These are phyloP conservation scores for Auricularia sp. DNA, from an alignment of 768 basidiomycete species.

Conservation along the genomic window DNA sequence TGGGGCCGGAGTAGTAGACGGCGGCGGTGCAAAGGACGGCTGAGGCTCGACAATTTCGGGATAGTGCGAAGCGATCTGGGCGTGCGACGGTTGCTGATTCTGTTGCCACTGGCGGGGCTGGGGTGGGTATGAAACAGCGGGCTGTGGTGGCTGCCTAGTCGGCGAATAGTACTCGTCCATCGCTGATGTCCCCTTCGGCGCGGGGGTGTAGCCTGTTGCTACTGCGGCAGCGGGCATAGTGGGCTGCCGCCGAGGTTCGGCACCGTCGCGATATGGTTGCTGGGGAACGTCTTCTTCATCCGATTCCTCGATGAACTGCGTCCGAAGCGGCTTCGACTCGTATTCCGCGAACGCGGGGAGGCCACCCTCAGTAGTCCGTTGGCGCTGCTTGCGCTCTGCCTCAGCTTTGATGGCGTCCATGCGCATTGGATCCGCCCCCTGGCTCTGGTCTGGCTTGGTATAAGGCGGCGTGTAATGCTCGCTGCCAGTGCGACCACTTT, in stretches of 20 bases:
- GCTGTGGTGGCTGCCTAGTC: slow-evolving; percentile 15
- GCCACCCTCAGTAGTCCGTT: slow-evolving; percentile 49
- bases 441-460: slow-evolving; percentile 16
- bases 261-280: slow-evolving; percentile 22
- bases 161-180: slow-evolving; percentile 64
- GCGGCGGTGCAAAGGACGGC: slow-evolving; percentile 9
- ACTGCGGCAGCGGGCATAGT: slow-evolving; percentile 23
- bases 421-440: slow-evolving; percentile 57
- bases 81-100: slow-evolving; percentile 29
- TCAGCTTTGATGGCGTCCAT: slow-evolving; percentile 82
- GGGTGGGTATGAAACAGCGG: slow-evolving; percentile 39
- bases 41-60: slow-evolving; percentile 27
- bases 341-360: slow-evolving; percentile 68
- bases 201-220: slow-evolving; percentile 49
- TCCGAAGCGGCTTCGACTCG: slow-evolving; percentile 54
- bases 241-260: slow-evolving; percentile 13
- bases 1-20: background rate
- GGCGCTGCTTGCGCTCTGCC: slow-evolving; percentile 67
- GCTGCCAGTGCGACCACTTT: slow-evolving; percentile 22
- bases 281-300: slow-evolving; percentile 20
- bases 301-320: slow-evolving; percentile 46
- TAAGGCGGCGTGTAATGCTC: slow-evolving; percentile 11
- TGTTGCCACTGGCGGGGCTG: slow-evolving; percentile 20
- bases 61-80: slow-evolving; percentile 32
- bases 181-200: slow-evolving; percentile 52